A percentile compares a stretch with the other conserved stretches of the same genome.
These are phyloP conservation scores for Lodderomyces orthopsilosis DNA, from an alignment of 1,139 yeast genomes.

Conservation along the genomic window DNA sequence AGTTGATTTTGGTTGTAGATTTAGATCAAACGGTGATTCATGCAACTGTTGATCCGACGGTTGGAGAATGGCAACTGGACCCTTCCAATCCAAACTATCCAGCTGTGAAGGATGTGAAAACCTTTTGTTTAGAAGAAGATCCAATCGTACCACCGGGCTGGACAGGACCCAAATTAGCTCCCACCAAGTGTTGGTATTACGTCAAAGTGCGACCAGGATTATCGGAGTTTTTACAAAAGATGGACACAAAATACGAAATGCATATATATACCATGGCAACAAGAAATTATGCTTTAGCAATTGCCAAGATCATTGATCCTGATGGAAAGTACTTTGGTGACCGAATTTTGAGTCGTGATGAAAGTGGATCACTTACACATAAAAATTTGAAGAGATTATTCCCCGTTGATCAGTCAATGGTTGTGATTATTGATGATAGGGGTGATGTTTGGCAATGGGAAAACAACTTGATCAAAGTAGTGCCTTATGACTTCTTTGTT, in stretches of 20 bases:
- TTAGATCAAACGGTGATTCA: conserved; percentile 96
- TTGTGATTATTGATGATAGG: conserved; percentile 92
- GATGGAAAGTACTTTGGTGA: conserved; percentile 84
- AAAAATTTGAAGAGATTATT: conserved; percentile 84
- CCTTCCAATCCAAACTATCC: conserved; percentile 80
- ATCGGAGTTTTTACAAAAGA: conserved; percentile 60
- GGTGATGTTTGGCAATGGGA: conserved; percentile 99
- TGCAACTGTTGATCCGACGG: conserved; percentile 97
- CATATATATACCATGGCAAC: conserved; percentile 99
- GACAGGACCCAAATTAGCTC: conserved; percentile 56
- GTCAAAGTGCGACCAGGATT: conserved; percentile 92
- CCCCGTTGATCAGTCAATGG: conserved; percentile 97
- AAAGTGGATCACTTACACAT: conserved; percentile 88
- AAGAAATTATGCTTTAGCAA: conserved; percentile 84
- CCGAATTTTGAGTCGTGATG: conserved; percentile 88
- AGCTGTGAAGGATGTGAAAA: conserved; percentile 76
- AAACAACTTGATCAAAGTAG: conserved; percentile 82
- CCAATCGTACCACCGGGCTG: conserved; percentile 56
- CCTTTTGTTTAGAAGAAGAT: conserved; percentile 78
- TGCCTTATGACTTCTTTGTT: conserved; percentile 93
- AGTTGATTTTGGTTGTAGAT: conserved; percentile 89
- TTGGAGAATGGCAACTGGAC: conserved; percentile 93
- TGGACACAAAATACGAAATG: conserved; percentile 72
- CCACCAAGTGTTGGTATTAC: conserved; percentile 77
- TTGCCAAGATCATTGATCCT: conserved; percentile 91